Percentiles rank a stretch among this genome's conserved stretches.
These are phyloP conservation scores for Mycena rebaudengoi DNA, from an alignment of 768 basidiomycete genomes.

Conservation along the genomic window DNA sequence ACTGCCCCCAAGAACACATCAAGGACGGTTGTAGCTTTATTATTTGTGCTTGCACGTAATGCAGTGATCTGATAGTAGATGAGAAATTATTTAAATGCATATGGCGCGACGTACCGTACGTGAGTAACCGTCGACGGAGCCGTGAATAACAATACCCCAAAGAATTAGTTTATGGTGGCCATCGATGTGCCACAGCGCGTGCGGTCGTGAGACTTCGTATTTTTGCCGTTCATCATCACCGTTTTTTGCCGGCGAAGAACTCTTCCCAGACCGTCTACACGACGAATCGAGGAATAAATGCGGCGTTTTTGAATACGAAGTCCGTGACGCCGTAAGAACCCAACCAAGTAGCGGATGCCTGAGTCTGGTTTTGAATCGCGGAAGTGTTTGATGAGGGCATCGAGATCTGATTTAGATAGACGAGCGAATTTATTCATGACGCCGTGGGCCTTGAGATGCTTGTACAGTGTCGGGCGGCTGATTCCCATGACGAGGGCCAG, in stretches of 20 bases:
- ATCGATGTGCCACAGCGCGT: slow-evolving; percentile 36
- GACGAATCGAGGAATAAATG: slow-evolving; percentile 23
- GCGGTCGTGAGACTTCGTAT: slow-evolving; percentile 29
- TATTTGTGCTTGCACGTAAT: slow-evolving; percentile 13
- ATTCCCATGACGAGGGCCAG: neutral
- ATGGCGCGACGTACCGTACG: slow-evolving; percentile 30
- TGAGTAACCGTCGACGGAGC: slow-evolving; percentile 39
- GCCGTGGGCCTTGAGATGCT: neutral
- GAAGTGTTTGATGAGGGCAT: neutral
- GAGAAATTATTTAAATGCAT: neutral
- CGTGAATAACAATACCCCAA: slow-evolving; percentile 38
- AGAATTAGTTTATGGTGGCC: slow-evolving; percentile 30
- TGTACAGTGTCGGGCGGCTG: neutral
- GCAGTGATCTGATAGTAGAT: neutral
- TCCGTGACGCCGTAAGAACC: slow-evolving; percentile 29
- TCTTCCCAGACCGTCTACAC: slow-evolving; percentile 32
- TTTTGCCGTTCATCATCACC: slow-evolving; percentile 11
- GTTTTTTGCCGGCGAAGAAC: slow-evolving; percentile 17
- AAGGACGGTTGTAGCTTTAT: neutral
- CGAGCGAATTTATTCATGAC: neutral
- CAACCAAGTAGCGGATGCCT: slow-evolving; percentile 34
- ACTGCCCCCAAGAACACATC: neutral
- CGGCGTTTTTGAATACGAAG: slow-evolving; percentile 27
- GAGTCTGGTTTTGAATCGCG: slow-evolving; percentile 12
- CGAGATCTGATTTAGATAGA: neutral